Evolutionary conservation across 129 eudicot species (phyloP).

Genomic region (Arctium lappa): DNA sequence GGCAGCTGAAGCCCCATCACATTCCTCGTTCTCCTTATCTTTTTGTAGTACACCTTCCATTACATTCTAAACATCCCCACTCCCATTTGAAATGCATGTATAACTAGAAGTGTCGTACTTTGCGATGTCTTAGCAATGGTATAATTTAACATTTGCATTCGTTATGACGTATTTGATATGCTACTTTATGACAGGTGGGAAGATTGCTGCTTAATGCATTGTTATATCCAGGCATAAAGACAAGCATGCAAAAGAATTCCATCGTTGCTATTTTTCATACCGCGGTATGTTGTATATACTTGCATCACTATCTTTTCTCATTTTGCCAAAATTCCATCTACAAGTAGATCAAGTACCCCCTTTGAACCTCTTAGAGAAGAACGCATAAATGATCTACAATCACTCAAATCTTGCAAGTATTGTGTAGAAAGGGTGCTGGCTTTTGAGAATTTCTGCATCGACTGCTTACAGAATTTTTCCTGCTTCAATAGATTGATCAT

Average conservation of each 20-base stretch:
- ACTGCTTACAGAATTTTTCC: too few relatives aligned
- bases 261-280: constrained; percentile 87
- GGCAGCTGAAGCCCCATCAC: too few relatives aligned
- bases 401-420: not conserved
- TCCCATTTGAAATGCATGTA: too few relatives aligned
- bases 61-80: too few relatives aligned
- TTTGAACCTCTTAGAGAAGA: not conserved
- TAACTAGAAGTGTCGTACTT: not conserved
- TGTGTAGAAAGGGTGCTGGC: not conserved
- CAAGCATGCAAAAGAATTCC: constrained; percentile 71
- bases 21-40: too few relatives aligned
- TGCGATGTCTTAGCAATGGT: not conserved
- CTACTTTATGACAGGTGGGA: constrained; percentile 67
- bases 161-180: not conserved
- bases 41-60: not conserved
- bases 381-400: not conserved
- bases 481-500: too few relatives aligned
- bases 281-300: constrained; percentile 40
- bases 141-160: not conserved
- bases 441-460: too few relatives aligned
- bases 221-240: constrained; percentile 89
- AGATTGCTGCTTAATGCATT: constrained; percentile 80
- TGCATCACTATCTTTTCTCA: not conserved
- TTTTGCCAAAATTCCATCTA: not conserved
- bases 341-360: not conserved